Base-by-base conservation (phyloP, 2,329 filamentous ascomycete genomes). In the Aspergillus sp. region DNA sequence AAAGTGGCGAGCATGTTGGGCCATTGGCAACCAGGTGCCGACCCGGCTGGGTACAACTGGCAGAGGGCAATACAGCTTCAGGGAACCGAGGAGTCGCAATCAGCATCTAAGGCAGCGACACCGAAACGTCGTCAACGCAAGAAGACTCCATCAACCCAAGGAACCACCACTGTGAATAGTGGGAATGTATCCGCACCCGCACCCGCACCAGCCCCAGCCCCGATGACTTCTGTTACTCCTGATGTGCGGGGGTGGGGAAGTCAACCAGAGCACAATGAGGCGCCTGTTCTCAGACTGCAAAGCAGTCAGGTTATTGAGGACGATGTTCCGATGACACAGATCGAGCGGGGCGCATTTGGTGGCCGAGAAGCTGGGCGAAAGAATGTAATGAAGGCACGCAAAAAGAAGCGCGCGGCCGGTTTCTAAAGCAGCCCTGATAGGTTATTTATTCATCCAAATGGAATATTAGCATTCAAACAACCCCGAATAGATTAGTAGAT, bases 401-500 rank as follows among this genome's bases (percentile, higher is more conserved):
- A 76, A 65, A 79, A 78, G 65, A 73, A 75, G 61, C 67, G 77
- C 55, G 70, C 74, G 19, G 77, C 76, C 28, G 77, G 77, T 12
- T 79, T 79, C 61, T 79, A 72, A 67, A 47, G 7, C 7, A 13
- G n/a, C 32, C 32, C 12, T 5, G 32, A 13, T 36, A 13, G 32
- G 12, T 4, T 36, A 15, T 30, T 12, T 36, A 36, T 12, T 30
- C 28, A 30, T 30, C 10, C 28, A 12, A 12, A 12, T 30, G 9
- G 19, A 21, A 17, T 13, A 17, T 5, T 23, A 21, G 30, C 30
- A 43, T 51, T 50, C 36, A n/a, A 36, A 32, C 23, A 32, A 17
- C 5, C 8, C 10, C 4, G 32, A 50, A 50, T 32, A 28, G 25
- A 50, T 12, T 50, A 28, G 25, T 50, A 28, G 25, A 25, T 10